phyloP scores from a whole-genome alignment of 2,329 filamentous ascomycete genomes.

The Lojkania enalia region DNA sequence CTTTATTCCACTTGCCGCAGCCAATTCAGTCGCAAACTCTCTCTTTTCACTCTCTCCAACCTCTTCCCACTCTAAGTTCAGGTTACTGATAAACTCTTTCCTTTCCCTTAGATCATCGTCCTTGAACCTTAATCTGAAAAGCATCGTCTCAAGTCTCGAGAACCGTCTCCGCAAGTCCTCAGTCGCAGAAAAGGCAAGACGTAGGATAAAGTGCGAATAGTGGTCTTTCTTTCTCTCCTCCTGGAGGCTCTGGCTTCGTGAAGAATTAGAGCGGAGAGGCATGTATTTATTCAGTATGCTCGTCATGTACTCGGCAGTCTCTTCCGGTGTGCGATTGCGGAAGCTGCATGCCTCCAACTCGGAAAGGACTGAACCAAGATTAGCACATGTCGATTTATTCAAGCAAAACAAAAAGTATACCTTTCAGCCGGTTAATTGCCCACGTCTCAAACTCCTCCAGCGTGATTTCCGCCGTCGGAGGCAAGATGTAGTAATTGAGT shows the following conservation, averaged over 20 bases:
- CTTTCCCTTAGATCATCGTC: slow-evolving; percentile 76
- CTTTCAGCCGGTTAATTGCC: slow-evolving; percentile 88
- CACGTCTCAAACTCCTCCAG: slow-evolving; percentile 98
- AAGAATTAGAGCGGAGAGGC: slow-evolving; percentile 75
- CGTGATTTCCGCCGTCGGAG: slow-evolving; percentile 91
- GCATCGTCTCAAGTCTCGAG: slow-evolving; percentile 80
- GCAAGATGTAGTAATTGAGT: slow-evolving; percentile 87
- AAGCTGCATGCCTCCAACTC: slow-evolving; percentile 95
- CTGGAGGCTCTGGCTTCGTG: slow-evolving; percentile 60
- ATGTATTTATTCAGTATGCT: slow-evolving; percentile 86
- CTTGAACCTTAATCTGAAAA: slow-evolving; percentile 82
- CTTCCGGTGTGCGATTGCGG: slow-evolving; percentile 81
- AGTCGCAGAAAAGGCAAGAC: slow-evolving; percentile 87
- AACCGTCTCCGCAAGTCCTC: slow-evolving; percentile 90
- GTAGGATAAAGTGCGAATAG: slow-evolving; percentile 95
- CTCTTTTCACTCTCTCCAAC: slow-evolving; percentile 79
- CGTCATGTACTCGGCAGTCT: slow-evolving; percentile 82
- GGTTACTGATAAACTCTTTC: slow-evolving; percentile 71
- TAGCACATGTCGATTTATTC: neutral
- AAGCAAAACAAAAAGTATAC: slow-evolving; percentile 50
- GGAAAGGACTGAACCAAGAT: slow-evolving; percentile 65
- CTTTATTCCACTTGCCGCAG: slow-evolving; percentile 58
- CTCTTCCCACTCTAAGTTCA: slow-evolving; percentile 83
- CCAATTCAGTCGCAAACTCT: slow-evolving; percentile 65
- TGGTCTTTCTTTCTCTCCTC: slow-evolving; percentile 90